Conservation (phyloP, 1,139 yeast species). For the Arxiozyma slooffiae region DNA sequence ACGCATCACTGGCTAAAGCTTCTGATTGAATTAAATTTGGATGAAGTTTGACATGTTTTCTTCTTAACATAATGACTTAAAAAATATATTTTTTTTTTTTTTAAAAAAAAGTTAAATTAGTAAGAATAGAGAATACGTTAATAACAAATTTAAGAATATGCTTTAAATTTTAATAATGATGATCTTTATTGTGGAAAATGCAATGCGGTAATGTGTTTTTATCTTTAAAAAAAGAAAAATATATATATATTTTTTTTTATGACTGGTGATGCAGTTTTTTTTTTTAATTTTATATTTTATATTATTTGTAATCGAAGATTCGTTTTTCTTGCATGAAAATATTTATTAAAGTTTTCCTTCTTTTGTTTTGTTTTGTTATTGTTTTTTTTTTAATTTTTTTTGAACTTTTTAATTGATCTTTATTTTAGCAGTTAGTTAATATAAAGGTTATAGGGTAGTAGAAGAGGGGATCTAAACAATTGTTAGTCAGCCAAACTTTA, state of each 20-base stretch:
- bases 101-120: neutral
- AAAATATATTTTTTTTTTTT: neutral
- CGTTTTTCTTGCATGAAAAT: neutral
- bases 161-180: neutral
- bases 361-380: too few relatives aligned
- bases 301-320: neutral
- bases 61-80: constrained; percentile 1
- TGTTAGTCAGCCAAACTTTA: too few relatives aligned
- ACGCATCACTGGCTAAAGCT: constrained; percentile 7
- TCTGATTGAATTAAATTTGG: constrained; percentile 13
- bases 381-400: too few relatives aligned
- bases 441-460: too few relatives aligned
- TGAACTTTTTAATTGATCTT: too few relatives aligned
- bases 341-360: too few relatives aligned
- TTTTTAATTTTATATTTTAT: too few relatives aligned
- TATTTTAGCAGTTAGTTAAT: too few relatives aligned
- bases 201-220: neutral
- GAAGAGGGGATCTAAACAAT: too few relatives aligned
- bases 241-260: too few relatives aligned
- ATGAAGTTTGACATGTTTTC: constrained; percentile 9
- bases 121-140: neutral
- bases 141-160: neutral
- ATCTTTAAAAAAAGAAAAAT: too few relatives aligned
- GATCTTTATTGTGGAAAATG: neutral
- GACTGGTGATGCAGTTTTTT: neutral